Evolutionary conservation across 345 rosid genomes (phyloP), one percentile per base, ranked within the genome.

Genomic region (Gossypioides kirkii): DNA sequence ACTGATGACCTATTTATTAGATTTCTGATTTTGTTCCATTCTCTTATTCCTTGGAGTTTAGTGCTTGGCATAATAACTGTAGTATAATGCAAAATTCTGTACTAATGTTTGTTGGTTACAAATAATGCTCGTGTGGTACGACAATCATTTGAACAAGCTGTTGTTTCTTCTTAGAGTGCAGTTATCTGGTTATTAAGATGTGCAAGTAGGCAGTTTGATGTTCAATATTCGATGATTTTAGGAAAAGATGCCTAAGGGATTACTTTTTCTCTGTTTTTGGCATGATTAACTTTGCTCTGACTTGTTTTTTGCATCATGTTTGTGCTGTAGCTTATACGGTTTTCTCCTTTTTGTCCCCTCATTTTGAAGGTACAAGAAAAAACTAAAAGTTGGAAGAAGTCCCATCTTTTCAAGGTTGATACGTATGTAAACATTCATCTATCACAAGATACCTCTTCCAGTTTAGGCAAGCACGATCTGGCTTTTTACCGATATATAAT

Each of bases 381-480:
- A 25, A 49, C 17, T 17, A 59, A 36, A 47, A 68, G 54, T 36
- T 49, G 41, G 25, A 69, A 47, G 56, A 69, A 50, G 45, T 49
- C 25, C 58, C 16, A 28, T 50, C 9, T 28, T 50, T 50, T 69
- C 72, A 50, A 50, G 71, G 45, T 69, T 50, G 59, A 49, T 47
- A 4, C 17, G 20, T 12, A 41, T 63, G 50, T 18, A 42, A 63
- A 22, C 69, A 41, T 41, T 63, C 50, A 28, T 43, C 45, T 69
- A 28, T 68, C 25, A 9, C 1, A 6, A 25, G 8, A 23, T 47
- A 68, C 20, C 45, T 49, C 45, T 50, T 25, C 16, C 59, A 68
- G 72, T 45, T 69, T 69, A 69, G 60, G 45, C 72, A 1, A 28
- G 45, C 25, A 8, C 10, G 45, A 69, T 69, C 58, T 69, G 50